These are phyloP conservation scores for Xerocomus amazonicus DNA, from an alignment of 1,284 basidiomycete genomes.

Conservation along the genomic window DNA sequence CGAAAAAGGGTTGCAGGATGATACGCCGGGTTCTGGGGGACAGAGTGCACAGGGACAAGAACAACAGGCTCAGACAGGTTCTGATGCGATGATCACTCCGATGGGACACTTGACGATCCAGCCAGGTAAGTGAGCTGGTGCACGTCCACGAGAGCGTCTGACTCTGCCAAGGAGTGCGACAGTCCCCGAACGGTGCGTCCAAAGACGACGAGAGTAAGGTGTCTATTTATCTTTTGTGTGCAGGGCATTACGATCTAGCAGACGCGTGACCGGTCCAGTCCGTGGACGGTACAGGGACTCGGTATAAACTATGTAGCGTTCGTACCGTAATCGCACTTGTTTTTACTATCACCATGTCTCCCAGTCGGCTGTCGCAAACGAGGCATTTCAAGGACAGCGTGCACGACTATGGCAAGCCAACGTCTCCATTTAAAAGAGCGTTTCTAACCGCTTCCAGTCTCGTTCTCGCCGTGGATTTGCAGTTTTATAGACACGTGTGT, in stretches of 20 bases:
- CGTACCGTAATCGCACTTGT: no score
- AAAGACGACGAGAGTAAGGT: no score
- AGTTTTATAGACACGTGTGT: slow-evolving; percentile 43
- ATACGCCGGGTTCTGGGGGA: slow-evolving; percentile 3
- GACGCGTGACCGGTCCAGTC: no score
- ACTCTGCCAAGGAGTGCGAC: background rate
- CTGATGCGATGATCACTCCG: slow-evolving; percentile 16
- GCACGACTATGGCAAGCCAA: slow-evolving; percentile 30
- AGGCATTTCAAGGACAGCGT: slow-evolving; percentile 33
- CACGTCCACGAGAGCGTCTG: background rate
- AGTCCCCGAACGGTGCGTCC: slow-evolving; percentile 10
- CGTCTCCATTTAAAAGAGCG: background rate
- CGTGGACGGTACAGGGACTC: background rate
- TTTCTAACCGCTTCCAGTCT: slow-evolving; percentile 20
- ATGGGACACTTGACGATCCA: slow-evolving; percentile 26
- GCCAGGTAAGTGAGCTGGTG: slow-evolving; percentile 12
- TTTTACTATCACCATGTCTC: background rate
- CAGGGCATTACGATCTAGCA: no score
- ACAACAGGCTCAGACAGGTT: slow-evolving; percentile 13
- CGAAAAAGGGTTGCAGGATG: slow-evolving; percentile 27
- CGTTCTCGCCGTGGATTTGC: slow-evolving; percentile 37
- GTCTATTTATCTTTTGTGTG: no score
- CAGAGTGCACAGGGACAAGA: slow-evolving; percentile 14
- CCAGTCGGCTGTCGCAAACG: slow-evolving; percentile 11
- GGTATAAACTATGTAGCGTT: no score